phyloP scores from a whole-genome alignment of 176 grass and related monocot genomes.

The Calamus simplicifolius region DNA sequence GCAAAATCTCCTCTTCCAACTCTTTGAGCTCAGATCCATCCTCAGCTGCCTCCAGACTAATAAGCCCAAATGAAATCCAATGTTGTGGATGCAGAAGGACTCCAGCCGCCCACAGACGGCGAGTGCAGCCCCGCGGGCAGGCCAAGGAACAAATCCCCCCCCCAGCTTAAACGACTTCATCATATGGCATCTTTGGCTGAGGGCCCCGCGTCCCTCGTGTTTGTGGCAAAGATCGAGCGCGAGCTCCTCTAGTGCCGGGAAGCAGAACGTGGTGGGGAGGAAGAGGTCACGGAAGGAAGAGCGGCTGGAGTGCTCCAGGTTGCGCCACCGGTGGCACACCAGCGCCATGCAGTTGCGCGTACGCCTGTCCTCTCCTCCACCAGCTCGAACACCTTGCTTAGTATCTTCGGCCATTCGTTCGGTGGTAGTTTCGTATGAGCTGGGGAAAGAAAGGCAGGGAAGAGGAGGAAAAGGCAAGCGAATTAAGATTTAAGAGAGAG shows the following conservation, averaged over 20 bases:
- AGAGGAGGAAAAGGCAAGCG: too few relatives aligned
- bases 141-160: slow-evolving; percentile 68
- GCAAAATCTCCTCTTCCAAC: slow-evolving; percentile 6
- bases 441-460: too few relatives aligned
- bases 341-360: slow-evolving; percentile 50
- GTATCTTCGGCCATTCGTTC: slow-evolving; percentile 14
- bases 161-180: slow-evolving; percentile 63
- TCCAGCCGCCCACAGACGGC: slow-evolving; percentile 71
- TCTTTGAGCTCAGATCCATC: not conserved
- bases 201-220: slow-evolving; percentile 39
- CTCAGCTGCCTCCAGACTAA: slow-evolving; percentile 19
- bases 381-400: slow-evolving; percentile 45
- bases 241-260: slow-evolving; percentile 64
- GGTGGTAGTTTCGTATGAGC: too few relatives aligned
- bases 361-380: slow-evolving; percentile 41
- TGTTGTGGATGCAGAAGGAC: slow-evolving; percentile 55
- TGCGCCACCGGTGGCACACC: slow-evolving; percentile 34
- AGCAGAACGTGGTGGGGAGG: slow-evolving; percentile 18
- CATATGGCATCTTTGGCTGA: slow-evolving; percentile 42
- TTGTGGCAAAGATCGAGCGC: slow-evolving; percentile 66
- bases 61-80: slow-evolving; percentile 83
- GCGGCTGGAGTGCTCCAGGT: slow-evolving; percentile 62
- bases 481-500: too few relatives aligned
- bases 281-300: slow-evolving; percentile 27
- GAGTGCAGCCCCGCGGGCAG: slow-evolving; percentile 56